A percentile compares a stretch with the other conserved stretches of the same genome.
Conservation (phyloP, 2,329 filamentous ascomycete genomes). For the Colletotrichum noveboracense region DNA sequence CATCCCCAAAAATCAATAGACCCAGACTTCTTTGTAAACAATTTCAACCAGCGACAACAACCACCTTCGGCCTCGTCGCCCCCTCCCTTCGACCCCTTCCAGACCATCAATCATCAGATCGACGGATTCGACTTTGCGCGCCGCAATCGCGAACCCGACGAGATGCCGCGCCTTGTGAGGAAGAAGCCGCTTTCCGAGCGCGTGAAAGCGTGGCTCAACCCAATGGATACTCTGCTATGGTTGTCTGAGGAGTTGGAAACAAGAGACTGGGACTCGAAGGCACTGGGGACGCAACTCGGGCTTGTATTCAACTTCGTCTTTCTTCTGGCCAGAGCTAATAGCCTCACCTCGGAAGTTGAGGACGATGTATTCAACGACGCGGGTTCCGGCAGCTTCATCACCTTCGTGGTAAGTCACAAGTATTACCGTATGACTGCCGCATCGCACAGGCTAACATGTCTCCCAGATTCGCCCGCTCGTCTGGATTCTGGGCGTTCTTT, state of each 20-base stretch:
- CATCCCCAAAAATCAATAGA: constrained; percentile 18
- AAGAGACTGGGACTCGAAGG: constrained; percentile 85
- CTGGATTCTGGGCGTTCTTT: constrained; percentile 70
- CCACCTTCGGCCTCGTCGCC: neutral
- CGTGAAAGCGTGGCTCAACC: constrained; percentile 80
- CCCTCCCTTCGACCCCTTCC: neutral
- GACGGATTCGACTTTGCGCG: neutral
- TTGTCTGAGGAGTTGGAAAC: constrained; percentile 92
- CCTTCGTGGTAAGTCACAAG: constrained; percentile 52
- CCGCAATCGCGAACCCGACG: constrained; percentile 29
- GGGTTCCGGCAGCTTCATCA: constrained; percentile 68
- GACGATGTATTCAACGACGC: constrained; percentile 89
- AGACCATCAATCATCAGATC: neutral
- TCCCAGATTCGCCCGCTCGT: constrained; percentile 71
- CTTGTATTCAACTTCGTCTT: constrained; percentile 79
- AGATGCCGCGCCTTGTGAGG: constrained; percentile 80
- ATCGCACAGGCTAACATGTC: constrained; percentile 4
- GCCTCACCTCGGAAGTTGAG: constrained; percentile 53
- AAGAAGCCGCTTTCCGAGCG: constrained; percentile 80
- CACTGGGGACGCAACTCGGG: constrained; percentile 78
- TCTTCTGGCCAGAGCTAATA: constrained; percentile 83
- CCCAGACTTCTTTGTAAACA: constrained; percentile 21
- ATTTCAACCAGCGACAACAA: constrained; percentile 2
- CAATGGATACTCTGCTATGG: constrained; percentile 89
- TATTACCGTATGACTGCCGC: neutral